Conservation (phyloP, 306 rosid genomes). For the Cucumis sativus region Cucumber_9930_V3 NC_026655.2:7301001-7301500, state of each 20-base stretch:
- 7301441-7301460: neutral
- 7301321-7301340: neutral
- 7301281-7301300: neutral
- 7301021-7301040: constrained; percentile 91
- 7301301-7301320: neutral
- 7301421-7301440: neutral
- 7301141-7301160: constrained; percentile 99
- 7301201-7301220: constrained; percentile 15
- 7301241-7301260: constrained; percentile 61
- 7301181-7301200: constrained; percentile 28
- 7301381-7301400: neutral
- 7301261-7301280: constrained; percentile 57
- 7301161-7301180: constrained; percentile 84
- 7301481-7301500: neutral
- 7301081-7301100: constrained; percentile 82
- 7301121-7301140: constrained; percentile 72
- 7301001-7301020: constrained; percentile 85
- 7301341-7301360: neutral
- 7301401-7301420: neutral
- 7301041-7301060: constrained; percentile 90
- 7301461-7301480: neutral
- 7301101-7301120: constrained; percentile 57
- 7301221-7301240: constrained; percentile 16
- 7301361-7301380: neutral
- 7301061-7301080: constrained; percentile 90